Conservation (phyloP, 495 filamentous ascomycete genomes). For the Podospora comata region DNA sequence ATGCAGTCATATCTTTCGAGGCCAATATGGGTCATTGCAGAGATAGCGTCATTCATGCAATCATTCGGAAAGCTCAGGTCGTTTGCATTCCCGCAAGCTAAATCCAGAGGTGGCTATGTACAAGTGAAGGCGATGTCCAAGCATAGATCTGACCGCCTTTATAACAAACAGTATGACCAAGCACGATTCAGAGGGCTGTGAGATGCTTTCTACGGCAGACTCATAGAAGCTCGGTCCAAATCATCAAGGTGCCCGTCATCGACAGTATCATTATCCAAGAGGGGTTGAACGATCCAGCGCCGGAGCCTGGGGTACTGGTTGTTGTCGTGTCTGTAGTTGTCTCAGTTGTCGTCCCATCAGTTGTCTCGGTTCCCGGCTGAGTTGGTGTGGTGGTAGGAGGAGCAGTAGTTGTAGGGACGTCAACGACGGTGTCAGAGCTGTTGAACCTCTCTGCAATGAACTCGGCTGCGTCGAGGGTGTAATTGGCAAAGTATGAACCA, state of each 20-base stretch:
- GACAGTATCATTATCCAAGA: neutral
- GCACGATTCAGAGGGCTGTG: too few relatives aligned
- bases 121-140: too few relatives aligned
- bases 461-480: slow-evolving; percentile 22
- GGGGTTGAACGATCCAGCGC: neutral
- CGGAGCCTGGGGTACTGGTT: neutral
- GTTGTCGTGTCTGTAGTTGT: neutral
- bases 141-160: too few relatives aligned
- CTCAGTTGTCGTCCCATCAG: neutral
- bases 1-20: too few relatives aligned
- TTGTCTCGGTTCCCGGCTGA: neutral
- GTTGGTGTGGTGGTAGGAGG: neutral
- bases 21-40: too few relatives aligned
- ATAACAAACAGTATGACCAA: too few relatives aligned
- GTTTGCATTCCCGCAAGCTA: too few relatives aligned
- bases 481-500: slow-evolving; percentile 26
- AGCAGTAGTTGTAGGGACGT: neutral
- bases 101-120: too few relatives aligned
- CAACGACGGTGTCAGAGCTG: neutral
- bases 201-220: neutral
- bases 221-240: neutral
- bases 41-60: too few relatives aligned
- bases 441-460: slow-evolving; percentile 27
- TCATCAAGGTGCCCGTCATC: neutral
- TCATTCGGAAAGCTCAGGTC: too few relatives aligned